Percentiles rank a stretch among this genome's conserved stretches.
phyloP scores from a whole-genome alignment of 371 early-diverging fungal species.

The Mucor circinelloides region DNA sequence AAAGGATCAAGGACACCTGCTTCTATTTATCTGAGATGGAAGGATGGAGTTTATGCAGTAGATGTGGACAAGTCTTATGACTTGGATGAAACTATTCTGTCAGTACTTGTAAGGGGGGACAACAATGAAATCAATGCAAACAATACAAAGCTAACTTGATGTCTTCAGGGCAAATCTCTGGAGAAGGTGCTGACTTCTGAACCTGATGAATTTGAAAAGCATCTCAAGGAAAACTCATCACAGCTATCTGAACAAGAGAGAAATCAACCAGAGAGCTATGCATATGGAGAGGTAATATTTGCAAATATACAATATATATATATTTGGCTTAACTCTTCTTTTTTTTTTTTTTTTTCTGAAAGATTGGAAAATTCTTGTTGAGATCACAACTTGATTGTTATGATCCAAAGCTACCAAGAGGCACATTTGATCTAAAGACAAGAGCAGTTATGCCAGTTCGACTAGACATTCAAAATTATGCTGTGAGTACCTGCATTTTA shows the following conservation, averaged over 20 bases:
- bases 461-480: slow-evolving; percentile 77
- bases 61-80: slow-evolving; percentile 84
- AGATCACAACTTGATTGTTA: slow-evolving; percentile 93
- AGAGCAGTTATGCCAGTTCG: slow-evolving; percentile 87
- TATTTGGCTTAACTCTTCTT: not conserved
- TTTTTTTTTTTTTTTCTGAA: not conserved
- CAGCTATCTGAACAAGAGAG: slow-evolving; percentile 40
- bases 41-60: slow-evolving; percentile 80
- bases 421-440: slow-evolving; percentile 93
- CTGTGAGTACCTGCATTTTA: slow-evolving; percentile 36
- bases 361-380: slow-evolving; percentile 70
- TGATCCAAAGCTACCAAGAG: slow-evolving; percentile 72
- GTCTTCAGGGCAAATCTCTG: slow-evolving; percentile 76
- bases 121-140: not conserved
- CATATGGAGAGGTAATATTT: slow-evolving; percentile 46
- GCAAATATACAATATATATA: not conserved
- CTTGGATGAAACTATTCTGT: slow-evolving; percentile 64
- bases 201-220: slow-evolving; percentile 65
- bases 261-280: slow-evolving; percentile 54
- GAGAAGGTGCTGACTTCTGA: slow-evolving; percentile 80
- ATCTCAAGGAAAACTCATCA: slow-evolving; percentile 59
- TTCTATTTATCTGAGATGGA: slow-evolving; percentile 62
- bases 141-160: not conserved
- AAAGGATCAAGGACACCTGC: slow-evolving; percentile 61
- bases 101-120: slow-evolving; percentile 52